These are phyloP conservation scores for Hyaloperonospora arabidopsidis DNA, from an alignment of 352 stramenopile genomes.

Conservation along the genomic window DNA sequence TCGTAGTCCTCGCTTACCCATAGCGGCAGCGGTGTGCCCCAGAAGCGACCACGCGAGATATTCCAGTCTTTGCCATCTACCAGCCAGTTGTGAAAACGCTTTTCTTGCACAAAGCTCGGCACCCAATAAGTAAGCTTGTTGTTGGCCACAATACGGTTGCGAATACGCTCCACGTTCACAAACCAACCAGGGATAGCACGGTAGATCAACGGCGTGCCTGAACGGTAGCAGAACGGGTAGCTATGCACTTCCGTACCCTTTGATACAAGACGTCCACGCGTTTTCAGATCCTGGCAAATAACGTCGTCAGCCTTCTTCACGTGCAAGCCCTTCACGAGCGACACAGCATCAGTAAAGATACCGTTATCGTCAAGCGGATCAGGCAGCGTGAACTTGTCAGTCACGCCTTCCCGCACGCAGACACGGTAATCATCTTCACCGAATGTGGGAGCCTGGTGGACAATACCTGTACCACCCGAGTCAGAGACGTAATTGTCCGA, in stretches of 20 bases:
- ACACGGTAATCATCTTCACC: slow-evolving; percentile 99
- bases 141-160: slow-evolving; percentile 89
- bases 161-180: slow-evolving; percentile 97
- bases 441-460: slow-evolving; percentile 98
- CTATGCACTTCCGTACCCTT: slow-evolving; percentile 96
- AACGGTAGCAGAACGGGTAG: slow-evolving; percentile 99
- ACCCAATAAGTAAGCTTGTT: slow-evolving; percentile 85
- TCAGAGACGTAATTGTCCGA: slow-evolving; percentile 97
- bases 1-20: slow-evolving; percentile 97
- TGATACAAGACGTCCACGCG: slow-evolving; percentile 89
- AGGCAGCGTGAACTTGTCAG: slow-evolving; percentile 92
- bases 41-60: slow-evolving; percentile 97
- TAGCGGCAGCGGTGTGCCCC: slow-evolving; percentile 98
- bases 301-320: slow-evolving; percentile 98
- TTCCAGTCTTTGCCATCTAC: slow-evolving; percentile 98
- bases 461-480: slow-evolving; percentile 94
- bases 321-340: slow-evolving; percentile 90
- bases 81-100: slow-evolving; percentile 99
- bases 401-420: slow-evolving; percentile 92
- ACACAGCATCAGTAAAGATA: slow-evolving; percentile 89
- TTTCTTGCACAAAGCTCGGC: slow-evolving; percentile 93
- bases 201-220: slow-evolving; percentile 99
- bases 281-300: slow-evolving; percentile 94
- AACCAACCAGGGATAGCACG: slow-evolving; percentile 99
- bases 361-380: slow-evolving; percentile 97